Conservation (phyloP, 768 basidiomycete species). For the Psilocybe cyanescens region DNA sequence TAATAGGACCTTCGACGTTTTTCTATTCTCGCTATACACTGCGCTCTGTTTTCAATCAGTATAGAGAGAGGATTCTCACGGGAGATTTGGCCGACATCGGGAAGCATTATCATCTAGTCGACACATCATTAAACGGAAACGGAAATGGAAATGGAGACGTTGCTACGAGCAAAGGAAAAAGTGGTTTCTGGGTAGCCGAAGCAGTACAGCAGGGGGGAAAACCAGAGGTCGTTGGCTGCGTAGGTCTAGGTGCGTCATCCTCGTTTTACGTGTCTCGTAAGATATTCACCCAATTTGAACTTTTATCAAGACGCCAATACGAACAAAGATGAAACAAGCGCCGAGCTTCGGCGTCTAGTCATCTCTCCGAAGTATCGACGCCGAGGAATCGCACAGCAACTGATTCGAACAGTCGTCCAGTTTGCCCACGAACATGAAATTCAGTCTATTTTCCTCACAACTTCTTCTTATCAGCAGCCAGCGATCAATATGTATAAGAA, state of each 20-base stretch:
- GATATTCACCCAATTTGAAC: background rate
- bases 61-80: slow-evolving; percentile 8
- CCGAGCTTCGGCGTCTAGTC: slow-evolving; percentile 8
- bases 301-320: background rate
- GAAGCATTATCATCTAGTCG: background rate
- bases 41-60: slow-evolving; percentile 9
- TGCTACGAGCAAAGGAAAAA: slow-evolving; percentile 4
- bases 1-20: slow-evolving; percentile 1
- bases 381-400: background rate
- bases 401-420: background rate
- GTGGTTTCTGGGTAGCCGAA: slow-evolving; percentile 13
- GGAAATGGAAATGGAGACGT: background rate
- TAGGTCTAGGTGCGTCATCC: slow-evolving; percentile 6
- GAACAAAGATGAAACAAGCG: background rate
- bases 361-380: slow-evolving; percentile 1
- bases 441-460: slow-evolving; percentile 17
- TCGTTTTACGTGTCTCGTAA: background rate
- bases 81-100: slow-evolving; percentile 1
- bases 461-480: slow-evolving; percentile 15
- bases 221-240: slow-evolving; percentile 3
- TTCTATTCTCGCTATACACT: slow-evolving; percentile 18
- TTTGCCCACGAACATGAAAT: background rate
- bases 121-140: background rate
- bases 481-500: slow-evolving; percentile 22
- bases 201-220: background rate